phyloP scores from a whole-genome alignment of 345 rosid species.

The Trapa bicornis region DNA sequence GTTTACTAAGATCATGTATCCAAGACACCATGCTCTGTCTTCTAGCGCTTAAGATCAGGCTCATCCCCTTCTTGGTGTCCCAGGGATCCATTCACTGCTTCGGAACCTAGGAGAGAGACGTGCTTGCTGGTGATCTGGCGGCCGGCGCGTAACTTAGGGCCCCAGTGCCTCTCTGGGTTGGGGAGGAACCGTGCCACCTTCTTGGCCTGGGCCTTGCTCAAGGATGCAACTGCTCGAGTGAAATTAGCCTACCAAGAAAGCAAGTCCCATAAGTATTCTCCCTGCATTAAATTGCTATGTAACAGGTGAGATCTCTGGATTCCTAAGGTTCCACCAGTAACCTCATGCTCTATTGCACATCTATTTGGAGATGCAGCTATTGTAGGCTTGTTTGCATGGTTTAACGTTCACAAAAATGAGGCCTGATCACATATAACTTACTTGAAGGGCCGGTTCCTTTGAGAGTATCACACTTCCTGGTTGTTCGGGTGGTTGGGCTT shows the following conservation, averaged over 20 bases:
- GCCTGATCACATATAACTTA: constrained; percentile 10
- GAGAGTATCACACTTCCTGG: constrained; percentile 87
- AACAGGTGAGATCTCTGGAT: no score
- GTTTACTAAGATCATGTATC: constrained; percentile 5
- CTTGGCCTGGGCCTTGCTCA: constrained; percentile 94
- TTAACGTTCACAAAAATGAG: not conserved
- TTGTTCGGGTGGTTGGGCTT: constrained; percentile 66
- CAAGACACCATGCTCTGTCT: constrained; percentile 21
- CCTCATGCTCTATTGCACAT: no score
- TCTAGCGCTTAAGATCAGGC: constrained; percentile 34
- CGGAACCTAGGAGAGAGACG: constrained; percentile 81
- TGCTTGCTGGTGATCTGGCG: constrained; percentile 93
- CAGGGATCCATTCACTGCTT: constrained; percentile 71
- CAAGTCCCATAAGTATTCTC: not conserved
- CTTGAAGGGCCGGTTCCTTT: constrained; percentile 79
- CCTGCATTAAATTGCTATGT: not conserved
- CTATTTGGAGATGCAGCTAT: no score
- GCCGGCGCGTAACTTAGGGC: constrained; percentile 93
- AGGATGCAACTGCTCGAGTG: constrained; percentile 72
- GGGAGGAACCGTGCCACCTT: constrained; percentile 85
- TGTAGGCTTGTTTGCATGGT: not conserved
- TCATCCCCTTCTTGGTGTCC: constrained; percentile 29
- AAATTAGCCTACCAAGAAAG: constrained; percentile 60
- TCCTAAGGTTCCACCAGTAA: no score
- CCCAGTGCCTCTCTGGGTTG: constrained; percentile 99